Conservation (phyloP, 2,329 filamentous ascomycete species). For the Lecanicillium sp. region DNA sequence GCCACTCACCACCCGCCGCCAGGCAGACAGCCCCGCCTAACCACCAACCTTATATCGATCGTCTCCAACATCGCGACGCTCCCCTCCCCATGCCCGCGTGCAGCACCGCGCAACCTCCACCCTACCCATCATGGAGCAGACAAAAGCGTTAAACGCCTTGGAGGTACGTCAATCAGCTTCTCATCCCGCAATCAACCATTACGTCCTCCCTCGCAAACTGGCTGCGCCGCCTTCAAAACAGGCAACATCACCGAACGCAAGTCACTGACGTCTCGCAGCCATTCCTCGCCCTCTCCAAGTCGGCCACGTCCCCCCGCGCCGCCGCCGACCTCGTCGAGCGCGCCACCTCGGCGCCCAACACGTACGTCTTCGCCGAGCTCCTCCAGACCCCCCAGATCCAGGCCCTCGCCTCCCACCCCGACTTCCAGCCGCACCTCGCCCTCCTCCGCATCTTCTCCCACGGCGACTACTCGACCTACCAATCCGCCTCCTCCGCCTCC, state of each 20-base stretch:
- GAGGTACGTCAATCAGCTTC: constrained; percentile 39
- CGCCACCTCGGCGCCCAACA: constrained; percentile 83
- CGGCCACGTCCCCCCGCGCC: constrained; percentile 75
- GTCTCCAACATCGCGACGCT: constrained; percentile 11
- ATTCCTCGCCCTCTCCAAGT: constrained; percentile 84
- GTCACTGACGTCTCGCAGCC: constrained; percentile 54
- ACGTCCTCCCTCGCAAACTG: background rate
- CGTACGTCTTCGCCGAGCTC: constrained; percentile 92
- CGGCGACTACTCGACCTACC: constrained; percentile 79
- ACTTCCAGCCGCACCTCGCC: constrained; percentile 58
- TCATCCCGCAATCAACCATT: background rate
- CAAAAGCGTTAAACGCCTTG: constrained; percentile 57
- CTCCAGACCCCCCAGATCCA: constrained; percentile 75
- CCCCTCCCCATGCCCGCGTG: constrained; percentile 2
- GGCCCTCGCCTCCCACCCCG: constrained; percentile 52
- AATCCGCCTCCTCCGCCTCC: constrained; percentile 19
- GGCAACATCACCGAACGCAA: too few relatives aligned
- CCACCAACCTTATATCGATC: constrained; percentile 5
- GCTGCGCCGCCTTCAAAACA: background rate
- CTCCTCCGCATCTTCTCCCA: constrained; percentile 87
- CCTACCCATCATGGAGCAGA: constrained; percentile 62
- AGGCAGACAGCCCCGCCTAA: constrained; percentile 8
- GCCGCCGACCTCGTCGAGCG: constrained; percentile 80
- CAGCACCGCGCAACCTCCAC: constrained; percentile 11
- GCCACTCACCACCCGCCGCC: constrained; percentile 8